Base-by-base conservation (phyloP, 2,329 filamentous ascomycete genomes). In the Botrytis fragariae region DNA sequence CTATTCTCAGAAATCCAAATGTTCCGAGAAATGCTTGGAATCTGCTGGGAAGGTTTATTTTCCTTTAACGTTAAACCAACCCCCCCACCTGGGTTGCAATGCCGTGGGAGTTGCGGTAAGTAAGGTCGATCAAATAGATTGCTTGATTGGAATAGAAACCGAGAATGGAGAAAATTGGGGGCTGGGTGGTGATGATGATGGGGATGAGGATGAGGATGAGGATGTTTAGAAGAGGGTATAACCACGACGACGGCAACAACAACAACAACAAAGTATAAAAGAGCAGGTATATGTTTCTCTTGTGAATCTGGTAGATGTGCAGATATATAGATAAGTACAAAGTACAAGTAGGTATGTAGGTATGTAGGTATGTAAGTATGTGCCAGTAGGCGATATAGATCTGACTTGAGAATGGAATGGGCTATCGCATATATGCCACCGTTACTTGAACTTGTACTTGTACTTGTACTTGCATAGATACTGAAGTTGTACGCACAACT, bases 1-100 rank as follows among this genome's bases (percentile, higher is more conserved):
- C 59, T 63, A 63, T 71, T 63, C 59, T 63, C 39, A 71, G 59
- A 63, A 35, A 57, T 57, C 18, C 12, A 2, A 57, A 69, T 35
- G 22, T 69, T 44, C 65, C 48, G 65, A 35, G 65, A 35, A 44
- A 69, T 69, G 65, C 65, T 54, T 35, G 65, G 48, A 59, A 63
- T 48, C 45, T 70, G 39, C 57, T 70, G 57, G 69, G 44, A 71
- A 54, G 42, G 10, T 37, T 54, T 54, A 54, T 64, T 64, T 45
- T 25, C 25, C 48, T 14, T 54, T 1, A 54, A 54, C 25, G 48
- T n/a, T n/a, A n/a, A n/a, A n/a, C 48, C 48, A 54, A 54, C 25
- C n/a, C 35, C 69, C 69, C 69, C 69, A 64, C 35, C 35, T 35
- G 60, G 54, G 69, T 63, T 71, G 20, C 59, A 71, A 20, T 64